phyloP scores from a whole-genome alignment of 495 filamentous ascomycete genomes.

The Aspergillus heteromorphus region DNA sequence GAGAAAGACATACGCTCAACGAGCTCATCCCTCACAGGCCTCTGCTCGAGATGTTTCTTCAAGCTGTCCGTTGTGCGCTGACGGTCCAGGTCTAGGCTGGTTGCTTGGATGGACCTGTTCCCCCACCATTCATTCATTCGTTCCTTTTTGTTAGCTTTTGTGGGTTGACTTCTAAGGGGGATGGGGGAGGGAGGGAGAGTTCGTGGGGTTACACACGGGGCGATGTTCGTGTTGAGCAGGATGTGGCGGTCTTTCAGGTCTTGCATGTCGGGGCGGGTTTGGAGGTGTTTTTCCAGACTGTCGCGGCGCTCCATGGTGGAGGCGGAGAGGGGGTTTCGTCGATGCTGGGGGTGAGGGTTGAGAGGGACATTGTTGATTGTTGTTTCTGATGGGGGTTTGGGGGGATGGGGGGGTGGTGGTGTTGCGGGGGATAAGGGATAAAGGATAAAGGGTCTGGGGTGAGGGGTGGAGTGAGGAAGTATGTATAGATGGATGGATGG shows the following conservation, averaged over 20 bases:
- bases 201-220: slow-evolving; percentile 47
- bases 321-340: slow-evolving; percentile 31
- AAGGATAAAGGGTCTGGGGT: too few species aligned
- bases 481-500: not conserved
- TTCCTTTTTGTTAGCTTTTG: too few species aligned
- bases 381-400: not conserved
- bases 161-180: not conserved
- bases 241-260: slow-evolving; percentile 77
- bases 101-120: slow-evolving; percentile 61
- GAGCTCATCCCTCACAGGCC: slow-evolving; percentile 59
- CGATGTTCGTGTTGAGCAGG: slow-evolving; percentile 63
- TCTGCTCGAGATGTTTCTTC: slow-evolving; percentile 60
- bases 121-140: too few species aligned
- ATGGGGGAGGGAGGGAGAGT: not conserved
- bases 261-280: slow-evolving; percentile 69
- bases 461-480: not conserved
- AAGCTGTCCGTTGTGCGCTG: slow-evolving; percentile 58
- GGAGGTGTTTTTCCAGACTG: slow-evolving; percentile 82
- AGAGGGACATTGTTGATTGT: not conserved
- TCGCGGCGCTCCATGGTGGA: slow-evolving; percentile 74
- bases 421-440: too few species aligned
- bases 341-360: slow-evolving; percentile 24
- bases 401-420: not conserved
- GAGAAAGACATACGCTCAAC: slow-evolving; percentile 59
- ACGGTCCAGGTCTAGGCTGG: slow-evolving; percentile 57